Conservation (phyloP, 192 early-diverging fungal genomes). For the Mortierella alpina region DNA sequence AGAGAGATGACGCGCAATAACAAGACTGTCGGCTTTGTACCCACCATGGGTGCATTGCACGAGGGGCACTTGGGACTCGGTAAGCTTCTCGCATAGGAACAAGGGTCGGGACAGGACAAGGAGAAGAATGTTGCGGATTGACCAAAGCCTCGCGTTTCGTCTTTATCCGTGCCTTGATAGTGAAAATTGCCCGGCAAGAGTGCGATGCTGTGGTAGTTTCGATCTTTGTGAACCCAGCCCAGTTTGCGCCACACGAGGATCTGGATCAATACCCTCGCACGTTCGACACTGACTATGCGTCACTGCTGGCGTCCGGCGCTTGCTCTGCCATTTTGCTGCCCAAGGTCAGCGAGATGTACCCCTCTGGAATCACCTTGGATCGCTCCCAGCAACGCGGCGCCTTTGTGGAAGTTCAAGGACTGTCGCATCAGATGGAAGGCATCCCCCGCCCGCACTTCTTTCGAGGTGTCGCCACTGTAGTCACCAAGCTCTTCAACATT, state of each 20-base stretch:
- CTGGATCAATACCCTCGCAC: slow-evolving; percentile 91
- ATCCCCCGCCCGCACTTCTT: slow-evolving; percentile 94
- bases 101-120: background rate
- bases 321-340: slow-evolving; percentile 72
- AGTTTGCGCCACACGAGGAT: slow-evolving; percentile 97
- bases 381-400: slow-evolving; percentile 82
- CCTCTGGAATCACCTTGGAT: slow-evolving; percentile 87
- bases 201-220: slow-evolving; percentile 82
- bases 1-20: slow-evolving; percentile 58
- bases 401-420: slow-evolving; percentile 92
- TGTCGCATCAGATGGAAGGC: slow-evolving; percentile 95
- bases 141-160: background rate
- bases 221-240: slow-evolving; percentile 99
- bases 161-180: slow-evolving; percentile 26
- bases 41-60: slow-evolving; percentile 99
- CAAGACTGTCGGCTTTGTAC: slow-evolving; percentile 88
- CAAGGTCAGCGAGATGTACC: slow-evolving; percentile 92
- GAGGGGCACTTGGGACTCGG: slow-evolving; percentile 86
- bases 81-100: slow-evolving; percentile 24
- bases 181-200: slow-evolving; percentile 62
- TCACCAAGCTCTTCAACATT: slow-evolving; percentile 93
- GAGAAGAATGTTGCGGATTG: background rate
- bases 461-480: slow-evolving; percentile 95
- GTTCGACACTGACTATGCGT: slow-evolving; percentile 76
- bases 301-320: slow-evolving; percentile 64